Percentiles rank a stretch among this genome's conserved stretches.
Evolutionary conservation across 495 filamentous ascomycete genomes (phyloP).

Genomic region (Endocarpon pusillum): DNA sequence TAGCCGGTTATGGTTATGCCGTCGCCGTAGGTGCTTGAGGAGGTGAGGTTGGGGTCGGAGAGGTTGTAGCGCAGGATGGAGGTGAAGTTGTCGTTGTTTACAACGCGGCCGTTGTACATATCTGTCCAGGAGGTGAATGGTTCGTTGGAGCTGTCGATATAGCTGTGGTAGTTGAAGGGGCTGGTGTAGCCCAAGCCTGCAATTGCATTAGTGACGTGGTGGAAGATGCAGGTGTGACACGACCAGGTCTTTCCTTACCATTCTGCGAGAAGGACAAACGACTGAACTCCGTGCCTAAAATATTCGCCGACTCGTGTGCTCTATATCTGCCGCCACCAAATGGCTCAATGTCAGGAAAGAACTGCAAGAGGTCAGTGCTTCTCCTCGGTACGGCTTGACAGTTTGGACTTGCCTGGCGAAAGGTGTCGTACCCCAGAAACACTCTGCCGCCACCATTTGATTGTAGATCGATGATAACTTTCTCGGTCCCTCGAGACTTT

Average conservation of each 20-base stretch:
- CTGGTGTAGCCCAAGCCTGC: too few relatives aligned
- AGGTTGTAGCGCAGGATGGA: slow-evolving; percentile 31
- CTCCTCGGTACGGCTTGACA: too few relatives aligned
- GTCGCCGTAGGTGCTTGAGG: too few relatives aligned
- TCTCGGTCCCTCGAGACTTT: slow-evolving; percentile 22
- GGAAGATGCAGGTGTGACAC: too few relatives aligned
- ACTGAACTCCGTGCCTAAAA: too few relatives aligned
- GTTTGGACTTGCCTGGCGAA: too few relatives aligned
- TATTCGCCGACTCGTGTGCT: not conserved
- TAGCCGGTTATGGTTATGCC: slow-evolving; percentile 24
- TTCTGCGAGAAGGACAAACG: too few relatives aligned
- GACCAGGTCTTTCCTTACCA: too few relatives aligned
- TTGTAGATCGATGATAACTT: slow-evolving; percentile 37
- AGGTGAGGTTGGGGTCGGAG: slow-evolving; percentile 26
- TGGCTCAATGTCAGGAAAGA: not conserved
- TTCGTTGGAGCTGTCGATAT: not conserved
- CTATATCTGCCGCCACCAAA: not conserved
- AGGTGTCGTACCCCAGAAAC: slow-evolving; percentile 6
- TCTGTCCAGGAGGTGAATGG: slow-evolving; percentile 36
- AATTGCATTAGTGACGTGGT: too few relatives aligned
- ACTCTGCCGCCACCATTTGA: slow-evolving; percentile 36
- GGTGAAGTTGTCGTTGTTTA: slow-evolving; percentile 29
- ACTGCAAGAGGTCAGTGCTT: too few relatives aligned
- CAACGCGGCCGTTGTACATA: slow-evolving; percentile 28
- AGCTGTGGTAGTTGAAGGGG: not conserved